phyloP scores from a whole-genome alignment of 2,329 filamentous ascomycete genomes.

The Cephalotrichum gorgonifer region DNA sequence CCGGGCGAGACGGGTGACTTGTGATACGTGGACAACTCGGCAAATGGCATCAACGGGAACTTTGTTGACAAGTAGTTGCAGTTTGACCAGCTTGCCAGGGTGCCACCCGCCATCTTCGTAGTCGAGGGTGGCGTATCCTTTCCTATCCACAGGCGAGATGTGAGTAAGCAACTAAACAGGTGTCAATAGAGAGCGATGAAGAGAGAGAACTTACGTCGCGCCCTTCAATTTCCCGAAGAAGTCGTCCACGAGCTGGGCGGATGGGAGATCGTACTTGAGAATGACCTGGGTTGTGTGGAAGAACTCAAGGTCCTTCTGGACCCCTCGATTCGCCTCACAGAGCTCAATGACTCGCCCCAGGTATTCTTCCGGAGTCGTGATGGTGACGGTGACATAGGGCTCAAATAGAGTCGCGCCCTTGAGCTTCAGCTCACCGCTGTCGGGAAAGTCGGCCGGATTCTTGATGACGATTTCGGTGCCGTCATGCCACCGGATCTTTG shows the following conservation, averaged over 20 bases:
- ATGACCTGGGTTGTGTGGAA: slow-evolving; percentile 91
- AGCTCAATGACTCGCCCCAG: slow-evolving; percentile 90
- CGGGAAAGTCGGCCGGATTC: slow-evolving; percentile 83
- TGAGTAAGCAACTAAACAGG: slow-evolving; percentile 2
- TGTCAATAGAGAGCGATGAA: neutral
- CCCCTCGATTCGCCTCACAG: slow-evolving; percentile 80
- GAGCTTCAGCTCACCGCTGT: slow-evolving; percentile 39
- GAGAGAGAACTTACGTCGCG: slow-evolving; percentile 43
- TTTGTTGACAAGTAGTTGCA: slow-evolving; percentile 91
- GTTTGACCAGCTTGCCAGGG: slow-evolving; percentile 68
- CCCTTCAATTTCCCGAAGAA: slow-evolving; percentile 96
- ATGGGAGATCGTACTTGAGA: slow-evolving; percentile 79
- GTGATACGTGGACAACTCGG: slow-evolving; percentile 75
- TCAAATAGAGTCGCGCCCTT: slow-evolving; percentile 37
- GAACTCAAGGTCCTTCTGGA: slow-evolving; percentile 80
- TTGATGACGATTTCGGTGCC: slow-evolving; percentile 71
- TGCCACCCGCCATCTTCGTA: slow-evolving; percentile 94
- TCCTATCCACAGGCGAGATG: slow-evolving; percentile 27
- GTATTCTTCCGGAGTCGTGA: slow-evolving; percentile 90
- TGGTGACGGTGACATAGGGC: slow-evolving; percentile 62
- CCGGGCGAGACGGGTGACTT: slow-evolving; percentile 70
- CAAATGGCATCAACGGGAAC: slow-evolving; percentile 86
- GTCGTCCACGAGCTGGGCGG: slow-evolving; percentile 88
- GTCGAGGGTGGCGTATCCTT: slow-evolving; percentile 91
- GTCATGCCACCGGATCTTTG: slow-evolving; percentile 70